A percentile compares a stretch with the other conserved stretches of the same genome.
These are phyloP conservation scores for Saksenaea vasiformis DNA, from an alignment of 371 early-diverging fungal species.

Conservation along the genomic window DNA sequence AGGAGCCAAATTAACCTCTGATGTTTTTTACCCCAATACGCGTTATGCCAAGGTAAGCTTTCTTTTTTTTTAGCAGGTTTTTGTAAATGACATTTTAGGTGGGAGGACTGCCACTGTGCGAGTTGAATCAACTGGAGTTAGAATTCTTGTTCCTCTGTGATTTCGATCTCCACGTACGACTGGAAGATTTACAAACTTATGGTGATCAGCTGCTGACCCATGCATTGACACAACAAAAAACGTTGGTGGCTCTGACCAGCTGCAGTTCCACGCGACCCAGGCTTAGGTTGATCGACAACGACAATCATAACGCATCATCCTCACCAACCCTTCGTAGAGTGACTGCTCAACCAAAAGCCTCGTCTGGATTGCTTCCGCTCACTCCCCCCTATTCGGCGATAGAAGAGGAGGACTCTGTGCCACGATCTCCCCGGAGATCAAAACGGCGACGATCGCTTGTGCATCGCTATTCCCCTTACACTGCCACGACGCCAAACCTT, in stretches of 20 bases:
- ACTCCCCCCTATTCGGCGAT: neutral
- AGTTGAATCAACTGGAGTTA: constrained; percentile 87
- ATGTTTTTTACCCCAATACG: constrained; percentile 81
- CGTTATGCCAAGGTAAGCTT: constrained; percentile 68
- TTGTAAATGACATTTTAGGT: constrained; percentile 47
- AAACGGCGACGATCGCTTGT: neutral
- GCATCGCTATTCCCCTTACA: neutral
- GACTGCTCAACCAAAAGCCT: neutral
- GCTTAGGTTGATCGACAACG: neutral
- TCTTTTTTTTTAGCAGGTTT: neutral
- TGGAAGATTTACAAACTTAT: constrained; percentile 73
- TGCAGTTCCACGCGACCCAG: neutral
- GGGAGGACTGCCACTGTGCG: constrained; percentile 82
- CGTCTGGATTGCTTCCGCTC: neutral
- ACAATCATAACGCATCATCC: neutral
- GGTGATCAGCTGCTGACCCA: constrained; percentile 55
- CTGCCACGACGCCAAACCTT: neutral
- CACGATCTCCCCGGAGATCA: neutral
- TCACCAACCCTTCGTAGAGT: neutral
- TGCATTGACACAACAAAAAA: constrained; percentile 17
- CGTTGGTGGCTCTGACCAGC: neutral
- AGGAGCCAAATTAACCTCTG: constrained; percentile 83
- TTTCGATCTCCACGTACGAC: constrained; percentile 77
- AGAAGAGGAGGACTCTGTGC: neutral
- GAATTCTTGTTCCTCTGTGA: constrained; percentile 85